Evolutionary conservation across 1,284 basidiomycete genomes (phyloP).

Genomic region (Puccinia coronata): DNA sequence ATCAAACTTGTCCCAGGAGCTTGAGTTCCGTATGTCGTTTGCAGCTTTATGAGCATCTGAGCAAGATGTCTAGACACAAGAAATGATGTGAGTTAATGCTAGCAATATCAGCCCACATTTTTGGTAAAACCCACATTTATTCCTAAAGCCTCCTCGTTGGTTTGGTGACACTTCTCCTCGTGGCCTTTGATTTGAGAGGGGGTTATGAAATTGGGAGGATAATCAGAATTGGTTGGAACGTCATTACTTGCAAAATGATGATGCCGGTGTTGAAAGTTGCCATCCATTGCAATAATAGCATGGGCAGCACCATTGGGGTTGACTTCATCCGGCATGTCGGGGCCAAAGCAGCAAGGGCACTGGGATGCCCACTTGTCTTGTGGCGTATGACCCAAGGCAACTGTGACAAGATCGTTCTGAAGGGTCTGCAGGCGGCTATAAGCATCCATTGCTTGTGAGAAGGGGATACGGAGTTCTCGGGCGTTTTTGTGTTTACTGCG

Average conservation of each 20-base stretch:
- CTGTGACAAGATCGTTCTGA: neutral
- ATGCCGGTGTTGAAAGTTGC: slow-evolving; percentile 27
- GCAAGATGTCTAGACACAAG: slow-evolving; percentile 3
- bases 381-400: neutral
- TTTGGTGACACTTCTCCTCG: neutral
- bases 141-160: neutral
- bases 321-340: neutral
- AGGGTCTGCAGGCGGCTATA: neutral
- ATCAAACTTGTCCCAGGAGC: slow-evolving; percentile 25
- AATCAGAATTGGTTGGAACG: neutral
- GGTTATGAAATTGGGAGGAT: neutral
- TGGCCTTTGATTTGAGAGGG: neutral
- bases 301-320: neutral
- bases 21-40: neutral
- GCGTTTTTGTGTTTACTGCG: neutral
- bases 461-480: neutral
- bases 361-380: neutral
- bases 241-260: slow-evolving; percentile 5
- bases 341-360: slow-evolving; percentile 19
- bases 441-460: neutral
- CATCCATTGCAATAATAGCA: slow-evolving; percentile 1
- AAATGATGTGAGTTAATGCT: neutral
- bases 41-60: slow-evolving; percentile 17
- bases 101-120: neutral
- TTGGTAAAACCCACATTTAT: neutral